Evolutionary conservation across 768 basidiomycete genomes (phyloP).

Genomic region (Amanita polypyramis): DNA sequence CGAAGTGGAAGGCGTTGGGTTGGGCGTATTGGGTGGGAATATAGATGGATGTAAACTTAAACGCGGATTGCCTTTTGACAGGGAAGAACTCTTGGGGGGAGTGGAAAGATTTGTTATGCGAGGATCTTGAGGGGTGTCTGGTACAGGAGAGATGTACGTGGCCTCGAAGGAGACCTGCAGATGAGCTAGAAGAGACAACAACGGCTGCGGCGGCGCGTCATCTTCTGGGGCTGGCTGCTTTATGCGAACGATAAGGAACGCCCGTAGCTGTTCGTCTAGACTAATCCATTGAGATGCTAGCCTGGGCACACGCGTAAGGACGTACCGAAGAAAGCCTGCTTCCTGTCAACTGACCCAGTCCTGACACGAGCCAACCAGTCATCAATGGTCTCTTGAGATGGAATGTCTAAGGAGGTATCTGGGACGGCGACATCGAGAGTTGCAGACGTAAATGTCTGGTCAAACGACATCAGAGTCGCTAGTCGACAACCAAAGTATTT

Average conservation of each 20-base stretch:
- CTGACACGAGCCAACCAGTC: conserved; percentile 46
- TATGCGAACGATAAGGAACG: conserved; percentile 41
- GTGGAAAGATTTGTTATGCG: conserved; percentile 29
- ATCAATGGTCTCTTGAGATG: conserved; percentile 32
- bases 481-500: no score
- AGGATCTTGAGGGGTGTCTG: conserved; percentile 21
- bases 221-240: conserved; percentile 42
- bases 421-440: conserved; percentile 56
- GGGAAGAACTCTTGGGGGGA: conserved; percentile 46
- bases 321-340: conserved; percentile 70
- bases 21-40: conserved; percentile 75
- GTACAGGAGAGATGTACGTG: conserved; percentile 57
- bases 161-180: conserved; percentile 75
- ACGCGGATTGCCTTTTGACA: conserved; percentile 25
- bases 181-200: conserved; percentile 56
- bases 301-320: conserved; percentile 9
- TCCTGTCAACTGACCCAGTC: conserved; percentile 36
- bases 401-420: conserved; percentile 52
- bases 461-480: conserved; percentile 40
- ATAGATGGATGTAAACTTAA: conserved; percentile 45
- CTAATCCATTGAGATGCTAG: conserved; percentile 15
- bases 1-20: conserved; percentile 67
- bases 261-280: conserved; percentile 47
- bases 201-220: conserved; percentile 28
- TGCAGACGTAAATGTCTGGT: conserved; percentile 51